Evolutionary conservation across 148 eudicot species (phyloP).

Genomic region (Arbutus unedo): DNA sequence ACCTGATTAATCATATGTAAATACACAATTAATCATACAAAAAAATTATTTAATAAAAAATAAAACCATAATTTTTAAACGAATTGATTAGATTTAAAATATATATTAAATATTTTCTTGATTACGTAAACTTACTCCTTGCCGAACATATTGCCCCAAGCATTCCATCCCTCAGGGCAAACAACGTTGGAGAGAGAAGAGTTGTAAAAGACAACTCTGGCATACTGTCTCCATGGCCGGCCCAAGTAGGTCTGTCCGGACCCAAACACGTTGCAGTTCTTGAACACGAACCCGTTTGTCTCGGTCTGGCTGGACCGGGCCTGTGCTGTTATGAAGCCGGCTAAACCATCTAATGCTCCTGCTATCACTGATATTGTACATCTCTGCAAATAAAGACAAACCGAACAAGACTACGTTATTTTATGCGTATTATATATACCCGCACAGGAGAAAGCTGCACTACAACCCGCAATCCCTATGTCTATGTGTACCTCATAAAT

Average conservation of each 20-base stretch:
- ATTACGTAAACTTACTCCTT: conserved; percentile 16
- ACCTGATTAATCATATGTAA: conserved; percentile 15
- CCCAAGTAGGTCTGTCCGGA: conserved; percentile 45
- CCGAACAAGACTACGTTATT: too few species aligned
- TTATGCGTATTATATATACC: too few species aligned
- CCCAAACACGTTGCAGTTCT: conserved; percentile 55
- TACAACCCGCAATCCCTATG: too few species aligned
- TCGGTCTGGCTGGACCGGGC: conserved; percentile 40
- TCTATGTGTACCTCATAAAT: conserved; percentile 39
- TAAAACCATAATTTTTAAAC: too few species aligned
- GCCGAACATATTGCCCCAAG: conserved; percentile 33
- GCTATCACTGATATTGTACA: conserved; percentile 43
- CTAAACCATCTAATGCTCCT: conserved; percentile 18
- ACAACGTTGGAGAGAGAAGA: conserved; percentile 50
- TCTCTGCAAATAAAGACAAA: conserved; percentile 36
- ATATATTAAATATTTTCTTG: too few species aligned
- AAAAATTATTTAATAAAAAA: too few species aligned
- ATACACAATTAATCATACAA: too few species aligned
- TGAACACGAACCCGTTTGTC: conserved; percentile 61
- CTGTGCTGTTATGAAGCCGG: conserved; percentile 72
- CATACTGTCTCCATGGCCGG: conserved; percentile 72
- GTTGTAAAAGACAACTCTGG: conserved; percentile 58
- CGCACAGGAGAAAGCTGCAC: too few species aligned
- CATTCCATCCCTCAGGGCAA: conserved; percentile 70
- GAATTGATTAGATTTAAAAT: too few species aligned